These are phyloP conservation scores for Phyllosticta ampelicida DNA, from an alignment of 2,329 filamentous ascomycete species.

Conservation along the genomic window DNA sequence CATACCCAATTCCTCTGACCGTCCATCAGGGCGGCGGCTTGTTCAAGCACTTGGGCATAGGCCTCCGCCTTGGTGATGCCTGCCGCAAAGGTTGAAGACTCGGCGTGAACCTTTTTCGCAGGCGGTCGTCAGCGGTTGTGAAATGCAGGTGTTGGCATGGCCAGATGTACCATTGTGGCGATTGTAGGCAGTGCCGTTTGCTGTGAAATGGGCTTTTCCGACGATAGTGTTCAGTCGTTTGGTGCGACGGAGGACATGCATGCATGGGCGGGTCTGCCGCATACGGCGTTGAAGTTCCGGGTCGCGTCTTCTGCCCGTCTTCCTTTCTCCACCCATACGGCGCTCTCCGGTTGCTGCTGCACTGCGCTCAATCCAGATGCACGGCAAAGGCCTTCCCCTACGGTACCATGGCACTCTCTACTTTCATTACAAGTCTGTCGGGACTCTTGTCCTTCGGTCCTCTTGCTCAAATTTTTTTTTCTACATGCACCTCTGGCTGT, in stretches of 20 bases:
- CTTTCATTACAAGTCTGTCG: no score
- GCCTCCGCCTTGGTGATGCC: conserved; percentile 60
- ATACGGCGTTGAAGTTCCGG: neutral
- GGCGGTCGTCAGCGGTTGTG: neutral
- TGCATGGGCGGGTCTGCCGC: neutral
- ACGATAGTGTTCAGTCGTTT: neutral
- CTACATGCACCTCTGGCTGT: neutral
- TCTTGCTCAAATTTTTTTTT: neutral
- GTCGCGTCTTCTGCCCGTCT: neutral
- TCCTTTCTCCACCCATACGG: neutral
- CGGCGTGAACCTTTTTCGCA: conserved; percentile 55
- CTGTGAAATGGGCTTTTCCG: no score
- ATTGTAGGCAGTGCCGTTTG: neutral
- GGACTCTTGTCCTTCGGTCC: neutral
- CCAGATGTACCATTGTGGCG: conserved; percentile 5
- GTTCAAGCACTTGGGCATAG: conserved; percentile 62
- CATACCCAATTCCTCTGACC: conserved; percentile 72
- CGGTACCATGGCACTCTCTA: no score
- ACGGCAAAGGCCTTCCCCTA: neutral
- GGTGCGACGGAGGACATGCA: neutral
- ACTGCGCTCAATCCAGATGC: neutral
- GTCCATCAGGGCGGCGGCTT: conserved; percentile 57
- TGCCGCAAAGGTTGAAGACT: conserved; percentile 60
- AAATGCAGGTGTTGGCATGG: neutral
- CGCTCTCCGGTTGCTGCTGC: neutral